These are phyloP conservation scores for Podospora conica DNA, from an alignment of 495 filamentous ascomycete genomes.

Conservation along the genomic window DNA sequence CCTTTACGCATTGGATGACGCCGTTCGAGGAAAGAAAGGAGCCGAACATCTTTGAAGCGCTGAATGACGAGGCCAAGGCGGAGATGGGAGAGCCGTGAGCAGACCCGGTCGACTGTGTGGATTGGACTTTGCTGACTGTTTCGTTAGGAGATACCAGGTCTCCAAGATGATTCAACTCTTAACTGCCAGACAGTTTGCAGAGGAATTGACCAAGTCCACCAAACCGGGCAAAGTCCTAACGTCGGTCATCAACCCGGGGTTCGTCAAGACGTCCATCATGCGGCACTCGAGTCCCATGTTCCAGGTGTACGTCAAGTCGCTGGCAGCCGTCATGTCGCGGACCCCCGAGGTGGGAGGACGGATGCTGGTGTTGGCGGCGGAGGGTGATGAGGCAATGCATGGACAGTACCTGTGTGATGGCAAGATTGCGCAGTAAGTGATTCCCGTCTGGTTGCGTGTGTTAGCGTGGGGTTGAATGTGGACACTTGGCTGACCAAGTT, in stretches of 20 bases:
- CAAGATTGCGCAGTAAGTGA: constrained; percentile 16
- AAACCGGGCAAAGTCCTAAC: constrained; percentile 26
- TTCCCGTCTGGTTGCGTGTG: neutral
- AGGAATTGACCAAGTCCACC: constrained; percentile 17
- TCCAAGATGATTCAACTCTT: constrained; percentile 34
- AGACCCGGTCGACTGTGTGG: neutral
- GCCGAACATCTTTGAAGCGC: constrained; percentile 22
- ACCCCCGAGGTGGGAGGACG: constrained; percentile 13
- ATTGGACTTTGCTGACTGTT: constrained; percentile 1
- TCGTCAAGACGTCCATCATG: constrained; percentile 25
- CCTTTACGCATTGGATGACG: constrained; percentile 30
- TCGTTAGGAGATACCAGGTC: constrained; percentile 25
- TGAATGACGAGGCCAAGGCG: constrained; percentile 21
- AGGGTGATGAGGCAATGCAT: constrained; percentile 17
- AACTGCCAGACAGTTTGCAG: constrained; percentile 27
- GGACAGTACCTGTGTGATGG: constrained; percentile 32
- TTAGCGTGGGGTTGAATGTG: no score
- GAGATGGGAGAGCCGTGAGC: constrained; percentile 28
- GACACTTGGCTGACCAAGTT: neutral
- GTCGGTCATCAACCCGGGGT: constrained; percentile 29
- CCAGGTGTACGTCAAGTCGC: constrained; percentile 2
- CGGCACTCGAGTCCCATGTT: constrained; percentile 13
- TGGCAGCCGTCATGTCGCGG: neutral
- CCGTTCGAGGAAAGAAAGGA: constrained; percentile 28
- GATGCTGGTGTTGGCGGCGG: constrained; percentile 13